Evolutionary conservation across 2,329 filamentous ascomycete genomes (phyloP).

Genomic region (Penicillium sp.): DNA sequence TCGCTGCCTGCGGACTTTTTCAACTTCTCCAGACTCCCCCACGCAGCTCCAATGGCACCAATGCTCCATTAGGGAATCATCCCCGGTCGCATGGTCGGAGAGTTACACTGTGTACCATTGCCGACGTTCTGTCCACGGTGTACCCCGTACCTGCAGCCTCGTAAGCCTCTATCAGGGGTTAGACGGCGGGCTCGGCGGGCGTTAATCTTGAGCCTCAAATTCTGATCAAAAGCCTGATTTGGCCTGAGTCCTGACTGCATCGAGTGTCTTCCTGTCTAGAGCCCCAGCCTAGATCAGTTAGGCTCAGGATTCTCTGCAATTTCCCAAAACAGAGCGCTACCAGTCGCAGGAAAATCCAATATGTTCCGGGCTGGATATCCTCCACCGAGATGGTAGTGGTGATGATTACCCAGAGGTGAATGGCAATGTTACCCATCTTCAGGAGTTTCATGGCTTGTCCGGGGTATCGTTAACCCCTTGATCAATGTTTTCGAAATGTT

Average conservation of each 20-base stretch:
- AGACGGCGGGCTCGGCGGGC: too few relatives aligned
- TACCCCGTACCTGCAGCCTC: conserved; percentile 17
- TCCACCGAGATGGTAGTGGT: too few relatives aligned
- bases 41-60: too few relatives aligned
- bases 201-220: background rate
- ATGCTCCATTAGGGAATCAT: conserved; percentile 9
- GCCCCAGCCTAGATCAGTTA: background rate
- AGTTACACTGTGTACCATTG: conserved; percentile 16
- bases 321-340: background rate
- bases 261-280: too few relatives aligned
- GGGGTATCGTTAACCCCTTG: background rate
- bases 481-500: background rate
- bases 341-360: background rate
- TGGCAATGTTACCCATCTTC: conserved; percentile 16
- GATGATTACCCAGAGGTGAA: background rate
- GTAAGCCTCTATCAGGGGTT: background rate
- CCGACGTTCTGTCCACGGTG: conserved; percentile 2
- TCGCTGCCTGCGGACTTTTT: background rate
- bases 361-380: conserved; percentile 8
- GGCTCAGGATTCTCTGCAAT: background rate
- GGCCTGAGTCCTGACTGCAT: background rate
- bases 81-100: conserved; percentile 17
- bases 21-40: too few relatives aligned
- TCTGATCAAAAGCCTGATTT: background rate
- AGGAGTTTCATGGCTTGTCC: background rate